phyloP scores from a whole-genome alignment of 2,329 filamentous ascomycete species.

The Claviceps arundinis region DNA sequence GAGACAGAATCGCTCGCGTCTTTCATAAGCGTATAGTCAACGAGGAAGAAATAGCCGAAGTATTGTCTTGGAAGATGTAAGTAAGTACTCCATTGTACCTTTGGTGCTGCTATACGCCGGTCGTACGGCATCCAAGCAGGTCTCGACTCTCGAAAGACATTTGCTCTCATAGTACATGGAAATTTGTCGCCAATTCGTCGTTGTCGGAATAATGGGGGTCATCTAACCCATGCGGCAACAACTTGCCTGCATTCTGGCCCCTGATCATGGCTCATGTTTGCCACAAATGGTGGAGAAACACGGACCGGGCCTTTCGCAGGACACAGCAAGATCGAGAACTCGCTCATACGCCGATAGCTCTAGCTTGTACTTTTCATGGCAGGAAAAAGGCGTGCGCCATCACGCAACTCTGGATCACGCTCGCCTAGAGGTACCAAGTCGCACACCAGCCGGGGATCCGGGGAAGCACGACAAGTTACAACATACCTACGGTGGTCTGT shows the following conservation, averaged over 20 bases:
- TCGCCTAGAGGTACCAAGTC: background rate
- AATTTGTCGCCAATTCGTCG: constrained; percentile 3
- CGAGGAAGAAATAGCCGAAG: constrained; percentile 3
- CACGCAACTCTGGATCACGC: background rate
- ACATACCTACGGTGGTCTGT: constrained; percentile 3
- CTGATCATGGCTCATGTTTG: constrained; percentile 6
- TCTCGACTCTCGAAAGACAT: constrained; percentile 4
- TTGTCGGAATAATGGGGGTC: constrained; percentile 1
- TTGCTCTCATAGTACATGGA: constrained; percentile 3
- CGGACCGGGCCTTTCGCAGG: constrained; percentile 7
- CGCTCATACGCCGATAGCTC: constrained; percentile 3
- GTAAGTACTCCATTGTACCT: background rate
- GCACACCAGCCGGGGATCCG: background rate
- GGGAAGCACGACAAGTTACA: background rate
- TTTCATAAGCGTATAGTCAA: background rate
- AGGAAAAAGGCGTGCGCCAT: background rate
- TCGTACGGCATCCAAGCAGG: constrained; percentile 5
- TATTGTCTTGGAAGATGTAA: background rate
- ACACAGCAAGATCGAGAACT: constrained; percentile 4
- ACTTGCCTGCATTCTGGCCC: constrained; percentile 1
- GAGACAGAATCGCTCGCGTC: background rate
- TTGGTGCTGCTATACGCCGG: constrained; percentile 7
- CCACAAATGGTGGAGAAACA: constrained; percentile 5
- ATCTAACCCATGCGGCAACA: constrained; percentile 5
- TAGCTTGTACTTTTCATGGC: background rate